Conservation (phyloP, 768 basidiomycete species). For the Lanmaoa pseudosensibilis region DNA sequence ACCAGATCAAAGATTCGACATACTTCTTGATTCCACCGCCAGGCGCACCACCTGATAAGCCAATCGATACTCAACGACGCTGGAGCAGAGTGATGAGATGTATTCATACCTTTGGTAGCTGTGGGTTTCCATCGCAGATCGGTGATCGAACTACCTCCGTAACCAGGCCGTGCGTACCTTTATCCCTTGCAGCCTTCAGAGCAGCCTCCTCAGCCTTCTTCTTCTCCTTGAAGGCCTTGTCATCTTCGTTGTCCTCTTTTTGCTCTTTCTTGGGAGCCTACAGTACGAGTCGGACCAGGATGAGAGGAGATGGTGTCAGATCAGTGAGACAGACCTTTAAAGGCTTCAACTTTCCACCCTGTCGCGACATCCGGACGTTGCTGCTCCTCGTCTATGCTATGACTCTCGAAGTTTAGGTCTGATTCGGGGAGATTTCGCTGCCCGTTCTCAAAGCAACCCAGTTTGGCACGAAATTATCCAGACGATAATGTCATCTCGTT, state of each 20-base stretch:
- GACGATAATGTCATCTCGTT: neutral
- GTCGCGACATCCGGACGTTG: slow-evolving; percentile 43
- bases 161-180: slow-evolving; percentile 54
- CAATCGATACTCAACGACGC: neutral
- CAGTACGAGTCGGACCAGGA: neutral
- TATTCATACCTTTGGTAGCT: slow-evolving; percentile 32
- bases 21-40: slow-evolving; percentile 87
- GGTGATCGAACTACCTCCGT: neutral
- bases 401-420: too few relatives aligned
- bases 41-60: slow-evolving; percentile 57
- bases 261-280: slow-evolving; percentile 85
- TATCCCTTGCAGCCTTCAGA: slow-evolving; percentile 68
- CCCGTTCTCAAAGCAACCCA: neutral
- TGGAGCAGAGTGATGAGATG: slow-evolving; percentile 3
- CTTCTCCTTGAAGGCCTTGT: slow-evolving; percentile 70
- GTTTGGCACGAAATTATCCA: slow-evolving; percentile 3
- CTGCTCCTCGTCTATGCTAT: neutral
- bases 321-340: slow-evolving; percentile 58
- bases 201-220: slow-evolving; percentile 75
- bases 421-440: too few relatives aligned
- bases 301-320: neutral
- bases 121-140: slow-evolving; percentile 4
- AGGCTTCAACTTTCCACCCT: slow-evolving; percentile 86
- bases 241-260: slow-evolving; percentile 70
- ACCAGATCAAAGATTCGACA: slow-evolving; percentile 29